phyloP scores from a whole-genome alignment of 225 moss, liverwort and hornwort species.

The Physcomitrellopsis africana region DNA sequence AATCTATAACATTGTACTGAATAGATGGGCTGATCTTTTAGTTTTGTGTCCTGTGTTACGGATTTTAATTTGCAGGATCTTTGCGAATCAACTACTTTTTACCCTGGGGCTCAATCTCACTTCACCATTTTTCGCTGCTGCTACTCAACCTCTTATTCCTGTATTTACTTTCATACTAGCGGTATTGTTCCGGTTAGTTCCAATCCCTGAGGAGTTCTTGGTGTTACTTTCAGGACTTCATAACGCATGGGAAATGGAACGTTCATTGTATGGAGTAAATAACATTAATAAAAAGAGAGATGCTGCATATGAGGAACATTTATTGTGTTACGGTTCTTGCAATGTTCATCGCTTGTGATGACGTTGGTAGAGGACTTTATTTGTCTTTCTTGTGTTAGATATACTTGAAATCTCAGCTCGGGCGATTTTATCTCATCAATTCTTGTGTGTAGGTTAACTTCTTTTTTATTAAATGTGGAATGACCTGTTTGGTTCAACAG shows the following conservation, averaged over 20 bases:
- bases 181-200: conserved; percentile 71
- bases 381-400: conserved; percentile 10
- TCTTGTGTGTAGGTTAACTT: conserved; percentile 1
- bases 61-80: conserved; percentile 63
- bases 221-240: conserved; percentile 7
- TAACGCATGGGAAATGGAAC: conserved; percentile 16
- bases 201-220: conserved; percentile 25
- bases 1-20: neutral
- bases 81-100: conserved; percentile 90
- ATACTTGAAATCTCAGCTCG: conserved; percentile 2
- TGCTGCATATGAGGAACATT: conserved; percentile 3
- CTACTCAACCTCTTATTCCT: conserved; percentile 82
- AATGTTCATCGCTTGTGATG: neutral
- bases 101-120: conserved; percentile 81
- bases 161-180: conserved; percentile 89
- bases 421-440: conserved; percentile 12
- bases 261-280: conserved; percentile 3
- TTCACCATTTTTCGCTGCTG: conserved; percentile 81
- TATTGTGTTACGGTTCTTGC: neutral
- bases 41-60: conserved; percentile 1
- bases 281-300: neutral
- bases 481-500: conserved; percentile 46
- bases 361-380: neutral
- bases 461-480: conserved; percentile 29
- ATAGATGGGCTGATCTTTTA: neutral